Conservation (phyloP, 768 basidiomycete species). For the Gyrodon lividus region DNA sequence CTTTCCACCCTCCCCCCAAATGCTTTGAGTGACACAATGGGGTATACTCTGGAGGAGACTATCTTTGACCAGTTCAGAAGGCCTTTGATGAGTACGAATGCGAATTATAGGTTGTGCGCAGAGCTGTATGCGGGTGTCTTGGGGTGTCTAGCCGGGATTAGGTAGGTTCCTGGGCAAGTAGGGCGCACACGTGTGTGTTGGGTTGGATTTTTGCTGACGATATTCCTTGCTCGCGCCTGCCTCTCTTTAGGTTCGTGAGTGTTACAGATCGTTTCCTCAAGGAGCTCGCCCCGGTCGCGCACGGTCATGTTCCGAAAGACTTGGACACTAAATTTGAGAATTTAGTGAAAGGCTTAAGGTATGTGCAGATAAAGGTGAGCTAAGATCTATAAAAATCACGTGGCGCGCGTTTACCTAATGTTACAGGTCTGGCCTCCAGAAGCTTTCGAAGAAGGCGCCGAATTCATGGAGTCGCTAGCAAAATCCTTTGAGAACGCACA, state of each 20-base stretch:
- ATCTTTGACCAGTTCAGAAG: conserved; percentile 83
- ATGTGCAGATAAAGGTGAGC: conserved; percentile 78
- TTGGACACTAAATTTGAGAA: conserved; percentile 81
- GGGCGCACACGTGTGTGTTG: background rate
- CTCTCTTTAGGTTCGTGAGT: conserved; percentile 66
- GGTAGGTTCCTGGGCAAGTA: conserved; percentile 47
- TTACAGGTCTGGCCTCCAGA: conserved; percentile 88
- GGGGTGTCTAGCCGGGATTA: conserved; percentile 76
- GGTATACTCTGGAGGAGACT: conserved; percentile 80
- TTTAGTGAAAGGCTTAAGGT: conserved; percentile 74
- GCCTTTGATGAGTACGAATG: conserved; percentile 61
- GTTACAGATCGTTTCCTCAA: conserved; percentile 90
- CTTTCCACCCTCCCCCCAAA: conserved; percentile 73
- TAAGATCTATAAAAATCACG: background rate
- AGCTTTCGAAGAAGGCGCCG: conserved; percentile 89
- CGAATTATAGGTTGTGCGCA: conserved; percentile 77
- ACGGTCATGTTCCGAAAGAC: conserved; percentile 79
- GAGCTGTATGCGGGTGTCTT: conserved; percentile 83
- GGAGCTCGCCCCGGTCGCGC: conserved; percentile 72
- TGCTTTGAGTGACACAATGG: conserved; percentile 72
- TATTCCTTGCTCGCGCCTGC: background rate
- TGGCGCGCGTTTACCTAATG: conserved; percentile 4
- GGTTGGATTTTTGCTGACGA: background rate
- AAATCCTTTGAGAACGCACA: conserved; percentile 83
- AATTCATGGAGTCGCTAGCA: conserved; percentile 83